Conservation (phyloP, 345 rosid species). For the Combretum micranthum region DNA sequence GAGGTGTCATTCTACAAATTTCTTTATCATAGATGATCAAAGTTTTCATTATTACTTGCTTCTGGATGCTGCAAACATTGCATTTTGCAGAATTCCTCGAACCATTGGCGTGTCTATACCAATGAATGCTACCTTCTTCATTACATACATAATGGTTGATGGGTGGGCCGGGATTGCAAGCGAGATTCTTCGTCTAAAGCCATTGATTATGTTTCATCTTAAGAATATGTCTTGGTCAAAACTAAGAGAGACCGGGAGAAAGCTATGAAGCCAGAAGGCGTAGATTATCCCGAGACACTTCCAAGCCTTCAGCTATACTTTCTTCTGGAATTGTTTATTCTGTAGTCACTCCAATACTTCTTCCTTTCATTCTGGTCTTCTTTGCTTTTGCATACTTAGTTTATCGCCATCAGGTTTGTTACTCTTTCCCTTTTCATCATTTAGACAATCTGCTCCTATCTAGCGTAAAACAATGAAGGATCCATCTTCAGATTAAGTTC, state of each 20-base stretch:
- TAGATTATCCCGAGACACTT: constrained; percentile 78
- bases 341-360: constrained; percentile 88
- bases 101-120: constrained; percentile 96
- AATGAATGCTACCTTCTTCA: constrained; percentile 96
- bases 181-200: constrained; percentile 87
- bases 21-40: no score
- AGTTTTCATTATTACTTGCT: no score
- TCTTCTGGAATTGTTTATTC: constrained; percentile 89
- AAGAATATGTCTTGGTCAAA: constrained; percentile 87
- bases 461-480: neutral
- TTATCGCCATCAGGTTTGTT: constrained; percentile 91
- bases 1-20: no score
- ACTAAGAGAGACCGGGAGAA: constrained; percentile 71
- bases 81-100: constrained; percentile 70
- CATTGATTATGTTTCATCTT: constrained; percentile 76
- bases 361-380: constrained; percentile 84
- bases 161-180: constrained; percentile 99
- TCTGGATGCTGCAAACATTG: neutral
- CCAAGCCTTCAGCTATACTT: constrained; percentile 91
- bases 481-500: neutral
- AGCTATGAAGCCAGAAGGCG: constrained; percentile 86
- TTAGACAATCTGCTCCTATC: neutral
- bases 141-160: constrained; percentile 92
- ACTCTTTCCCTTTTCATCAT: neutral
- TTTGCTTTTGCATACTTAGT: constrained; percentile 90